A percentile compares a stretch with the other conserved stretches of the same genome.
Evolutionary conservation across 352 stramenopile species (phyloP).

Genomic region (Pythium aquatile): DNA sequence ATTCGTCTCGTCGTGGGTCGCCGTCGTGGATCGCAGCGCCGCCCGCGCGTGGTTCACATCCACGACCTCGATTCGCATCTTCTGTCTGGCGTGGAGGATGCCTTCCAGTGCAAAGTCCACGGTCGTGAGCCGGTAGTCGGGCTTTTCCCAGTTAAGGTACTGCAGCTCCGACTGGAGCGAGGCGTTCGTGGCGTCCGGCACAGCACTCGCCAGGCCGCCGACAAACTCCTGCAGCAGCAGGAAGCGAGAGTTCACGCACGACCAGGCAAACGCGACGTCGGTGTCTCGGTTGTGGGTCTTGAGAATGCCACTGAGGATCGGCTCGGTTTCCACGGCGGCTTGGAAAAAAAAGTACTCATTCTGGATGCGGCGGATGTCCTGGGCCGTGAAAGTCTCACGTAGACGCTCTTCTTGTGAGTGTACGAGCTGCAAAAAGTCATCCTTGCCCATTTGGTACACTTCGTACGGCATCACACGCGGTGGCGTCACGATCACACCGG

Average conservation of each 20-base stretch:
- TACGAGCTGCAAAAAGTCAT: slow-evolving; percentile 46
- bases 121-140: slow-evolving; percentile 56
- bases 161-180: slow-evolving; percentile 40
- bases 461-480: slow-evolving; percentile 46
- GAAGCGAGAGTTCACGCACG: slow-evolving; percentile 50
- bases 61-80: slow-evolving; percentile 59
- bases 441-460: slow-evolving; percentile 54
- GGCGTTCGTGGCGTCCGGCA: slow-evolving; percentile 31
- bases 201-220: slow-evolving; percentile 42
- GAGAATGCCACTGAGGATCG: slow-evolving; percentile 47
- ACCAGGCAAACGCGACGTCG: slow-evolving; percentile 64
- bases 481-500: slow-evolving; percentile 40
- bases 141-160: slow-evolving; percentile 63
- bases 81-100: slow-evolving; percentile 67
- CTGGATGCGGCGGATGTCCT: slow-evolving; percentile 45
- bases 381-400: slow-evolving; percentile 39
- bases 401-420: slow-evolving; percentile 38
- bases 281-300: slow-evolving; percentile 60
- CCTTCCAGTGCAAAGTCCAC: slow-evolving; percentile 64
- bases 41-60: slow-evolving; percentile 43
- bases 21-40: neutral
- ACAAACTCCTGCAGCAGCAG: slow-evolving; percentile 56
- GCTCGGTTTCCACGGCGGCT: slow-evolving; percentile 41
- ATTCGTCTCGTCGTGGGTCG: neutral
- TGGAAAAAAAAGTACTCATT: slow-evolving; percentile 53